Evolutionary conservation across 257 asterid genomes (phyloP), one percentile per base, ranked within the genome.

Genomic region (Ocimum tenuiflorum): DNA sequence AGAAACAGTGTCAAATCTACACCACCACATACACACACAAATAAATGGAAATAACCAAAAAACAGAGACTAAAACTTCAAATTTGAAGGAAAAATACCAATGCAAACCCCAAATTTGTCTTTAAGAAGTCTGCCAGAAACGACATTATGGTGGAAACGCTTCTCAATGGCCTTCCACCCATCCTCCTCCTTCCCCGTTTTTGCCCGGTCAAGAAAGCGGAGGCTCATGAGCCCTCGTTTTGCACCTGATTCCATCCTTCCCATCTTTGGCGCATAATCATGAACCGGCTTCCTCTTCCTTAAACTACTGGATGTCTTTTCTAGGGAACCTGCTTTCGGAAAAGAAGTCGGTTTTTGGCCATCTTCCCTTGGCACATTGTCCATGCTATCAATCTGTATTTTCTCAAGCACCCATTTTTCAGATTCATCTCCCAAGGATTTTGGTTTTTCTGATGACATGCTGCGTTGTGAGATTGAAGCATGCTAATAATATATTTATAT

Each of bases 51-150:
- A n/a, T n/a, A n/a, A n/a, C n/a, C n/a, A n/a, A n/a, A n/a, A n/a
- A n/a, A n/a, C n/a, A n/a, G n/a, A n/a, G n/a, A n/a, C n/a, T n/a
- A n/a, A n/a, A 7, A 36, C 7, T 59, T 14, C 17, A 8, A 52
- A 49, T 48, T 7, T 57, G 22, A 6, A 17, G 10, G 31, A 1
- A 57, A 14, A 29, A 45, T 88, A 92, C 99, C 99, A 77, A 87
- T 81, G 86, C 95, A 89, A 68, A 74, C 76, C 14, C 95, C 97
- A 51, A 92, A 92, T 71, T 92, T 82, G 77, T 89, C 96, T 79
- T 84, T 87, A 41, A 73, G 70, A 42, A 89, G 71, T 75, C 75
- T 84, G 11, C 86, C 91, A 33, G 76, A 73, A 29, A 77, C 81
- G 1, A 74, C 74, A 53, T 80, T 62, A 33, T 63, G 74, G 36